These are phyloP conservation scores for Termitomyces sp. DNA, from an alignment of 768 basidiomycete species.

Conservation along the genomic window DNA sequence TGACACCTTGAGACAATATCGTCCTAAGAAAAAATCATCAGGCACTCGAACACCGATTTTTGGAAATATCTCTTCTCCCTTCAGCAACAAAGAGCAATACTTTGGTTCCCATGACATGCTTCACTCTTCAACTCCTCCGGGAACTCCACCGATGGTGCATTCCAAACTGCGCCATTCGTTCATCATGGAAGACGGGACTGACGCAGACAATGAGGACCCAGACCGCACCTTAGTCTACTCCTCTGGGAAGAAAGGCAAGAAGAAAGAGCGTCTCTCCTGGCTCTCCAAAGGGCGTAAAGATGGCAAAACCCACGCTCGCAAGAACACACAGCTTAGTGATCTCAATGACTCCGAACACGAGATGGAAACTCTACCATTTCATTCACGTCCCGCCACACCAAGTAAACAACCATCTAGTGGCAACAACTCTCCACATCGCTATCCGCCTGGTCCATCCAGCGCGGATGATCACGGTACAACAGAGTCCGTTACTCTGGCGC, in stretches of 20 bases:
- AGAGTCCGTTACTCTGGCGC: slow-evolving; percentile 39
- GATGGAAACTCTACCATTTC: slow-evolving; percentile 3
- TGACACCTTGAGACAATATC: slow-evolving; percentile 62
- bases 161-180: slow-evolving; percentile 10
- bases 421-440: slow-evolving; percentile 22
- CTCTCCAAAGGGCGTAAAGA: neutral
- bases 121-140: slow-evolving; percentile 16
- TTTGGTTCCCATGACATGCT: slow-evolving; percentile 27
- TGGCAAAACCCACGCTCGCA: neutral
- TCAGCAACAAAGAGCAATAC: slow-evolving; percentile 39
- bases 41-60: slow-evolving; percentile 42
- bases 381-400: slow-evolving; percentile 7
- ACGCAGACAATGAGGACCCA: slow-evolving; percentile 15
- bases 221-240: slow-evolving; percentile 6
- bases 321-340: neutral
- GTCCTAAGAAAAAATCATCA: slow-evolving; percentile 37
- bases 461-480: slow-evolving; percentile 8
- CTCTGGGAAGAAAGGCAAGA: slow-evolving; percentile 11
- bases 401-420: slow-evolving; percentile 2
- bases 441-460: slow-evolving; percentile 29
- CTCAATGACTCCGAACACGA: slow-evolving; percentile 1
- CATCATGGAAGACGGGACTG: slow-evolving; percentile 6
- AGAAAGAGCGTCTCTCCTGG: slow-evolving; percentile 13
- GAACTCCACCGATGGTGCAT: neutral
- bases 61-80: slow-evolving; percentile 18